Evolutionary conservation across 1,139 yeast genomes (phyloP).

Genomic region (Yamadazyma blattariae): DNA sequence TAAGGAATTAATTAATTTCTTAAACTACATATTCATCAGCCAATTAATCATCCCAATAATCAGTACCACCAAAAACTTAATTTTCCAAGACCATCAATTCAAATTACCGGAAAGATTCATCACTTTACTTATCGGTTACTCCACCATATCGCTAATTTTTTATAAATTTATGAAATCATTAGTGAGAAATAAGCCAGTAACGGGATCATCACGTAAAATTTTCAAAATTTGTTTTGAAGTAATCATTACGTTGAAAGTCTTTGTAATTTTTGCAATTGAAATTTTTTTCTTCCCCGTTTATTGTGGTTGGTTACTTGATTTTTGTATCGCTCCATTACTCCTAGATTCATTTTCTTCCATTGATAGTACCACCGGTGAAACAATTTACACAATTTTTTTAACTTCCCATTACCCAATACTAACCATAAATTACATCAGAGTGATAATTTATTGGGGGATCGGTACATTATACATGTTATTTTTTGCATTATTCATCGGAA

Average conservation of each 20-base stretch:
- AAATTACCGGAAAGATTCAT: conserved; percentile 29
- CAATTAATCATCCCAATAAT: conserved; percentile 19
- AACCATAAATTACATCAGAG: conserved; percentile 20
- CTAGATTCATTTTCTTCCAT: conserved; percentile 17
- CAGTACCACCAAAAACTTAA: conserved; percentile 15
- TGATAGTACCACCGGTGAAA: conserved; percentile 1
- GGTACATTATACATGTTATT: conserved; percentile 88
- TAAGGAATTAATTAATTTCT: not conserved
- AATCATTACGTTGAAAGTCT: conserved; percentile 63
- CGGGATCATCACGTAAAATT: conserved; percentile 46
- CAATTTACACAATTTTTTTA: conserved; percentile 18
- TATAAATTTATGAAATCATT: conserved; percentile 32
- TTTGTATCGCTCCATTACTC: conserved; percentile 60
- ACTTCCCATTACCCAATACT: conserved; percentile 22
- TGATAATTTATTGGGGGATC: conserved; percentile 56
- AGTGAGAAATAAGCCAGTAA: conserved; percentile 39
- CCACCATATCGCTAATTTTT: conserved; percentile 25
- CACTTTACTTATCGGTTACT: conserved; percentile 37
- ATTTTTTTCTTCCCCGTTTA: conserved; percentile 79
- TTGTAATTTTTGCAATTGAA: conserved; percentile 73
- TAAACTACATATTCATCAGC: conserved; percentile 2
- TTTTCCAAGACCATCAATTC: conserved; percentile 1
- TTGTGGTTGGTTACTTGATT: conserved; percentile 78
- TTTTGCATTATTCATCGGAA: conserved; percentile 83
- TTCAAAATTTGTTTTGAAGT: conserved; percentile 56